phyloP scores from a whole-genome alignment of 805 yeast species.

The Tetrapisispora taiwanensis region DNA sequence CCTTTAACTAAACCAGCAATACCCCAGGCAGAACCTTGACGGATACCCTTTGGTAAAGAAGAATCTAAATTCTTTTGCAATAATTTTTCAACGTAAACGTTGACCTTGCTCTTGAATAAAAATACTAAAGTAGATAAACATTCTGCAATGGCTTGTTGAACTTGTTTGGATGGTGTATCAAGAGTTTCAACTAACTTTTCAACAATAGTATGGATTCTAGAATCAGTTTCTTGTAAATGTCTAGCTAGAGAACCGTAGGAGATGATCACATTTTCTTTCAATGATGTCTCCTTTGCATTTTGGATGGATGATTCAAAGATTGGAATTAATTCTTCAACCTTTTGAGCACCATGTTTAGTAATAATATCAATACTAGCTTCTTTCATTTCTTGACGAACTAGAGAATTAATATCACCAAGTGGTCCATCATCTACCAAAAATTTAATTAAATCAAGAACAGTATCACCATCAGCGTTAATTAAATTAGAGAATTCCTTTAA shows the following conservation, averaged over 20 bases:
- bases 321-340: conserved; percentile 67
- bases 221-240: conserved; percentile 60
- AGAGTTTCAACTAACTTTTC: conserved; percentile 63
- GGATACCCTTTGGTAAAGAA: conserved; percentile 33
- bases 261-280: conserved; percentile 73
- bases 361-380: conserved; percentile 80
- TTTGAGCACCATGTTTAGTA: conserved; percentile 49
- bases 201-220: conserved; percentile 54
- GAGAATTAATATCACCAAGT: conserved; percentile 60
- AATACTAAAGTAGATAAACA: conserved; percentile 77
- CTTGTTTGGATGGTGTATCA: conserved; percentile 81
- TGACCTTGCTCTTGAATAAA: conserved; percentile 41
- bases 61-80: conserved; percentile 49
- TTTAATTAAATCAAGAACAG: conserved; percentile 45
- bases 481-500: conserved; percentile 46
- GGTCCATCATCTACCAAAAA: conserved; percentile 57
- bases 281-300: conserved; percentile 31
- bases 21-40: conserved; percentile 95
- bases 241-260: conserved; percentile 86
- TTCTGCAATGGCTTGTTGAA: conserved; percentile 78
- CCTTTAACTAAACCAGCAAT: conserved; percentile 91
- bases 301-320: conserved; percentile 62
- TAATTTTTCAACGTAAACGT: conserved; percentile 45
- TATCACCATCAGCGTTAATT: conserved; percentile 28
- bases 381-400: conserved; percentile 73